These are phyloP conservation scores for Suhomyces chickasaworum DNA, from an alignment of 1,139 yeast genomes.

Conservation along the genomic window DNA sequence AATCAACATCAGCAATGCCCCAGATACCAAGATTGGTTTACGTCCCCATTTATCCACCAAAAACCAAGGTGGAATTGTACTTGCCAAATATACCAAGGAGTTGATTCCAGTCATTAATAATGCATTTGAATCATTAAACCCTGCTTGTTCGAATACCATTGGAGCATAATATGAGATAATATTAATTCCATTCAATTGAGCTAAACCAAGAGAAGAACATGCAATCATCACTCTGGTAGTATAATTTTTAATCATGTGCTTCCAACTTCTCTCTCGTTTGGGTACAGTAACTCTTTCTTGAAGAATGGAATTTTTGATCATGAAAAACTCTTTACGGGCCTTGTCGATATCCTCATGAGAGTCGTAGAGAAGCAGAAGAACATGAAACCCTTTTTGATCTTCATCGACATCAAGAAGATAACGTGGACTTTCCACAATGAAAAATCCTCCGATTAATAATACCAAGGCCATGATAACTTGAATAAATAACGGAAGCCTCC, in stretches of 20 bases:
- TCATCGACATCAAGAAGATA: conserved; percentile 54
- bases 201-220: conserved; percentile 54
- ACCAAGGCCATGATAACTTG: conserved; percentile 51
- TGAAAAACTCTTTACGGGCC: conserved; percentile 66
- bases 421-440: conserved; percentile 58
- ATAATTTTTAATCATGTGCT: conserved; percentile 43
- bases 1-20: conserved; percentile 51
- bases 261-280: conserved; percentile 47
- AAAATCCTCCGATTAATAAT: conserved; percentile 52
- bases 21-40: conserved; percentile 51
- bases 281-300: conserved; percentile 46
- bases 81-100: conserved; percentile 47
- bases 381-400: conserved; percentile 62
- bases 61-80: conserved; percentile 58
- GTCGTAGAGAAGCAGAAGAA: conserved; percentile 77
- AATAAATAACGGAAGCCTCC: conserved; percentile 54
- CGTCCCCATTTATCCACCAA: conserved; percentile 58
- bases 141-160: conserved; percentile 55
- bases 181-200: conserved; percentile 59
- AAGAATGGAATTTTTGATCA: conserved; percentile 79
- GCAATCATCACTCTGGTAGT: conserved; percentile 46
- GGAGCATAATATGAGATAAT: conserved; percentile 59
- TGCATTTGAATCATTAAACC: conserved; percentile 51
- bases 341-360: conserved; percentile 49
- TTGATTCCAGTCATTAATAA: conserved; percentile 57